These are phyloP conservation scores for Alternaria triticina DNA, from an alignment of 2,329 filamentous ascomycete genomes.

Conservation along the genomic window DNA sequence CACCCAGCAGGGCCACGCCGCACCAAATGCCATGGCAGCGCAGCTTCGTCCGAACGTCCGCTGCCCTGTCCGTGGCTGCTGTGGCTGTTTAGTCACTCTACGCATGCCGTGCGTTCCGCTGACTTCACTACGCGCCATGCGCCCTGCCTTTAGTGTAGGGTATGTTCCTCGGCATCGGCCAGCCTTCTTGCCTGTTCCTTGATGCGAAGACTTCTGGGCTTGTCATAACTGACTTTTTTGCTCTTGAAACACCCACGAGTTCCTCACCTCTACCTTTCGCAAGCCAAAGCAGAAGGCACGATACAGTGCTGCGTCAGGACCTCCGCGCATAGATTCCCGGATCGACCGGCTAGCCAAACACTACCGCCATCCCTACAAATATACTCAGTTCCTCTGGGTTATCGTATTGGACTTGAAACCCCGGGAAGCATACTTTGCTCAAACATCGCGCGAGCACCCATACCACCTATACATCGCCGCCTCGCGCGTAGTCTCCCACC, in stretches of 20 bases:
- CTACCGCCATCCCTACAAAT: background rate
- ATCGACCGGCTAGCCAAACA: conserved; percentile 1
- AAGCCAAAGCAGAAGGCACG: background rate
- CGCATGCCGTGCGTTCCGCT: conserved; percentile 14
- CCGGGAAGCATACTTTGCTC: background rate
- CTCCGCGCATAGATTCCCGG: background rate
- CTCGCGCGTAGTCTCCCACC: conserved; percentile 11
- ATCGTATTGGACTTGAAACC: background rate
- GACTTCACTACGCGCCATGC: conserved; percentile 8
- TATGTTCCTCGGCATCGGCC: background rate
- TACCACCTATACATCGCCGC: background rate
- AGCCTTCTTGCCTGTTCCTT: background rate
- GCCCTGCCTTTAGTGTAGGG: background rate
- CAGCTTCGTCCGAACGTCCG: conserved; percentile 11
- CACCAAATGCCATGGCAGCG: conserved; percentile 1
- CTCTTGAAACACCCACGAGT: background rate
- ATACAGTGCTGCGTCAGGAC: background rate
- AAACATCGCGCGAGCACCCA: background rate
- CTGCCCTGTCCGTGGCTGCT: background rate
- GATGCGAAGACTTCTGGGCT: background rate
- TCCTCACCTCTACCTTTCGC: background rate
- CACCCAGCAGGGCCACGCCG: background rate
- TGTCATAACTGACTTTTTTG: background rate
- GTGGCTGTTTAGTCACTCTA: conserved; percentile 1
- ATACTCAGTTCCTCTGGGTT: background rate